Evolutionary conservation across 352 stramenopile genomes (phyloP).

Genomic region (Pythium apleroticum): DNA sequence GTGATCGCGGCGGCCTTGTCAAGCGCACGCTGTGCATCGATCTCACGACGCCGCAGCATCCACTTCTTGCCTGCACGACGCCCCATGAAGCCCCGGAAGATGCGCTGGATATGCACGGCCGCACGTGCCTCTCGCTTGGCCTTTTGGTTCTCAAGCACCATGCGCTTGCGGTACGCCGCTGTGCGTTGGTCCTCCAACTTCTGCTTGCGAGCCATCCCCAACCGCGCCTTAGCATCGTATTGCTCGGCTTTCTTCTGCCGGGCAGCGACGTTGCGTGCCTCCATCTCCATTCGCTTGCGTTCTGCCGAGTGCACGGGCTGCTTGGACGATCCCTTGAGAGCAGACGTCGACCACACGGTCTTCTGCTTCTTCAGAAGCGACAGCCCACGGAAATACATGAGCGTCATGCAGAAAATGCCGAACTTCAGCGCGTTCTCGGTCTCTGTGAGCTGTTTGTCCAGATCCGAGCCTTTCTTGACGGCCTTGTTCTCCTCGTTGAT

Average conservation of each 20-base stretch:
- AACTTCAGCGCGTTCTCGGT: constrained; percentile 95
- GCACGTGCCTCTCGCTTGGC: constrained; percentile 56
- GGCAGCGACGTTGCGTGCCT: constrained; percentile 42
- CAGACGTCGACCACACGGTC: constrained; percentile 60
- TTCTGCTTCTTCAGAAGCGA: constrained; percentile 88
- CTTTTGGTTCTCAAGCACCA: constrained; percentile 64
- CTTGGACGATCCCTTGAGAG: constrained; percentile 26
- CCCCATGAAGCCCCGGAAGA: constrained; percentile 79
- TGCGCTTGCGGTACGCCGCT: constrained; percentile 54
- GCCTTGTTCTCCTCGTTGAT: constrained; percentile 55
- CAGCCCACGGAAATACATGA: constrained; percentile 96
- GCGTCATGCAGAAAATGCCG: constrained; percentile 94
- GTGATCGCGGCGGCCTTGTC: constrained; percentile 74
- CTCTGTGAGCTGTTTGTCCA: constrained; percentile 72
- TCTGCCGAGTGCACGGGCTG: constrained; percentile 36
- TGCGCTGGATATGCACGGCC: constrained; percentile 62
- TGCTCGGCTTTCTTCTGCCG: constrained; percentile 39
- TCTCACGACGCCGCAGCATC: constrained; percentile 80
- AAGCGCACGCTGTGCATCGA: constrained; percentile 80
- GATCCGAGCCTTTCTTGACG: constrained; percentile 58
- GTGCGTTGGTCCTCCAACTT: constrained; percentile 67
- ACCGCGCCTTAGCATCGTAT: constrained; percentile 61
- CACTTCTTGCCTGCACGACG: constrained; percentile 80
- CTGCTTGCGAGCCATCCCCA: constrained; percentile 56
- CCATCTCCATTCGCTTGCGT: constrained; percentile 49